Evolutionary conservation across 2,329 filamentous ascomycete species (phyloP).

Genomic region (Nothomitra cinnamomea): DNA sequence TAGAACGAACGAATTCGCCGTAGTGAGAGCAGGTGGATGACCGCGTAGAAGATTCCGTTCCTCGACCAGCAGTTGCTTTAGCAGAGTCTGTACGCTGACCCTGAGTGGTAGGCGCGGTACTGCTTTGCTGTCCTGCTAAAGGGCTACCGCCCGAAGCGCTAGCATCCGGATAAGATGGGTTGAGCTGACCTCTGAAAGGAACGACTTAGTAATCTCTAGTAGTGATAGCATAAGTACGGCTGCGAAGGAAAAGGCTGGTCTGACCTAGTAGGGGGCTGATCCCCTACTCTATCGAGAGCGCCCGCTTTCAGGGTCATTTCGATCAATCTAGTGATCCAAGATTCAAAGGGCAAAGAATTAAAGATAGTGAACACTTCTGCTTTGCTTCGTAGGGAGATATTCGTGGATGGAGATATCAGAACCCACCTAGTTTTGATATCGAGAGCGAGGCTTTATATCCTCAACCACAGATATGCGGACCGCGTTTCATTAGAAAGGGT

Average conservation of each 20-base stretch:
- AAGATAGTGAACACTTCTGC: background rate
- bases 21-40: slow-evolving; percentile 3
- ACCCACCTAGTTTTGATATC: background rate
- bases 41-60: no score
- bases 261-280: background rate
- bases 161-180: background rate
- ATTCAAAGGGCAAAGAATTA: background rate
- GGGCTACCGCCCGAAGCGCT: no score
- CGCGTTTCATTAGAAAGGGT: no score
- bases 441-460: background rate
- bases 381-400: background rate
- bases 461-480: no score
- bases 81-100: background rate
- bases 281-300: background rate
- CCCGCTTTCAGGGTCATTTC: background rate
- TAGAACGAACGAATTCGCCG: background rate
- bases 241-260: background rate
- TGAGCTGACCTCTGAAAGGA: background rate
- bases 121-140: background rate
- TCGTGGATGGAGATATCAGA: background rate
- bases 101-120: background rate
- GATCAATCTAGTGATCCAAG: background rate
- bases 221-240: background rate
- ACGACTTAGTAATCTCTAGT: background rate
- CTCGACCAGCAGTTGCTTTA: no score